Percentiles rank a stretch among this genome's conserved stretches.
Conservation (phyloP, 257 asterid species). For the Solanum dulcamara region DNA sequence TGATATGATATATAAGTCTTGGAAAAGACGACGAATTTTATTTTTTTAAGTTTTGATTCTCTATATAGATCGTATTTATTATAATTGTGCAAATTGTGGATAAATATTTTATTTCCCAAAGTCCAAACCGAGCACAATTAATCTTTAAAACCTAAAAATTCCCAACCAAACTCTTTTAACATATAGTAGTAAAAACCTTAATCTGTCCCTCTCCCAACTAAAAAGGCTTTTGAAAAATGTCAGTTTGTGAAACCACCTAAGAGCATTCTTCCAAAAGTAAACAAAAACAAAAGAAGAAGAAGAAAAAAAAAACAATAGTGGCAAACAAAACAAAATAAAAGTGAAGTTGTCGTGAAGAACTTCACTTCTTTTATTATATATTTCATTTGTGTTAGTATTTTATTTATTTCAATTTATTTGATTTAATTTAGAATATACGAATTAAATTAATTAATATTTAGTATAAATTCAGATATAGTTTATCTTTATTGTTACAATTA, state of each 20-base stretch:
- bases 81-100: neutral
- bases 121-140: neutral
- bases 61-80: neutral
- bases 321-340: neutral
- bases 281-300: constrained; percentile 4
- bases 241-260: neutral
- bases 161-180: neutral
- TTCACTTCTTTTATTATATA: neutral
- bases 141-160: neutral
- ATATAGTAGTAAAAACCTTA: neutral
- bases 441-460: neutral
- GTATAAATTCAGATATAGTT: neutral
- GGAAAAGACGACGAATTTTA: accelerated
- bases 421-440: neutral
- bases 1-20: neutral
- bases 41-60: neutral
- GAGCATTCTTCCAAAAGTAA: constrained; percentile 34
- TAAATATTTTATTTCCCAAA: neutral
- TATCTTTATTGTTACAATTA: too few species aligned
- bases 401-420: neutral
- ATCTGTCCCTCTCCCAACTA: neutral
- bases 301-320: neutral
- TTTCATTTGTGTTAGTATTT: too few species aligned
- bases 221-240: neutral
- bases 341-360: neutral